Evolutionary conservation across 257 asterid species (phyloP).

Genomic region (Mentha longifolia): DNA sequence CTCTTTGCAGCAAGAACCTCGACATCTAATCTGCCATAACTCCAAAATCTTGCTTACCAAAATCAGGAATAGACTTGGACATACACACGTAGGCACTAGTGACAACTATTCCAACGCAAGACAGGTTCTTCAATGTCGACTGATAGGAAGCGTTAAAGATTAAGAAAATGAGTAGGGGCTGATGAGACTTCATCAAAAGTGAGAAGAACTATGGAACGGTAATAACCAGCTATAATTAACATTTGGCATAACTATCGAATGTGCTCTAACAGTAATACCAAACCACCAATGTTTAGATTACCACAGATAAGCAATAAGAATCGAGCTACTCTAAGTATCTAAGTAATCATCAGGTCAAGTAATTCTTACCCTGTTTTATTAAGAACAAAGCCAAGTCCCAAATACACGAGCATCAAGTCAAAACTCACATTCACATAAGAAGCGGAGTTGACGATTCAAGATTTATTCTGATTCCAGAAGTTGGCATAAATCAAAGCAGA

Average conservation of each 20-base stretch:
- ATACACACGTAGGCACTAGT: not conserved
- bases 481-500: conserved; percentile 21
- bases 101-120: not conserved
- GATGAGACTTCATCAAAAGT: not conserved
- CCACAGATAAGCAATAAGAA: not conserved
- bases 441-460: conserved; percentile 13
- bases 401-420: not conserved
- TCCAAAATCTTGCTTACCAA: not conserved
- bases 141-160: not conserved
- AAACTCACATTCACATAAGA: conserved; percentile 2
- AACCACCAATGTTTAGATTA: not conserved
- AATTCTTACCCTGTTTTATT: not conserved
- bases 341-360: not conserved
- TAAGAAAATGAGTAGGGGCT: not conserved
- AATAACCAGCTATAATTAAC: not conserved
- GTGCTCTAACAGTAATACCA: not conserved
- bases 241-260: conserved; percentile 3
- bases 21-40: not conserved
- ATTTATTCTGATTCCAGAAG: conserved; percentile 16
- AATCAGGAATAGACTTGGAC: not conserved
- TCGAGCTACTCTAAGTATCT: not conserved
- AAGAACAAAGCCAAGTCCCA: not conserved
- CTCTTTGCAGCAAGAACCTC: not conserved
- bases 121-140: not conserved
- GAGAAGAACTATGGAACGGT: not conserved